Conservation (phyloP, 23 red algal species). For the Gracilaria domingensis region DNA sequence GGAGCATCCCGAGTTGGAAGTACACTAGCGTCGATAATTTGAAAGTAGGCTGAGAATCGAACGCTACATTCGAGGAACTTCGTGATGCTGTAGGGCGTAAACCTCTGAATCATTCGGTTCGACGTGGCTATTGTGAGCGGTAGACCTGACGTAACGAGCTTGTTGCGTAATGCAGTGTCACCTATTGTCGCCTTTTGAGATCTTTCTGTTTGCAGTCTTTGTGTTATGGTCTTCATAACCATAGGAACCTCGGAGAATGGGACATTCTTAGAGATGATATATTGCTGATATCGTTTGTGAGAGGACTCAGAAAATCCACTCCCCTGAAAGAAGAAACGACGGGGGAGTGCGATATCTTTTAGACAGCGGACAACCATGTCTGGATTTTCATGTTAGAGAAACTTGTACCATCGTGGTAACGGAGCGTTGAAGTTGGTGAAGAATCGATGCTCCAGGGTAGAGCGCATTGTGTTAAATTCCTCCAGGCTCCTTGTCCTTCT, state of each 20-base stretch:
- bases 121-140: background rate
- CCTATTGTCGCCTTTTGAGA: too few species aligned
- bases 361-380: background rate
- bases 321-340: background rate
- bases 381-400: background rate
- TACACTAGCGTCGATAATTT: too few species aligned
- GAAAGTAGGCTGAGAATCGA: too few species aligned
- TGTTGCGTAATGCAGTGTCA: background rate
- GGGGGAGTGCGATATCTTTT: background rate
- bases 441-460: background rate
- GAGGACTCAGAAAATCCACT: too few species aligned
- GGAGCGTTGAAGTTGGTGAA: background rate
- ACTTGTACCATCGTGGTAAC: constrained; percentile 19
- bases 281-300: too few species aligned
- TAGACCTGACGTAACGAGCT: background rate
- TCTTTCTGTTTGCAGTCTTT: background rate
- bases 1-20: too few species aligned
- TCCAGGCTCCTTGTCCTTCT: background rate
- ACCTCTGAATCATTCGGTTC: background rate
- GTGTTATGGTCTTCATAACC: background rate
- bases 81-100: too few species aligned
- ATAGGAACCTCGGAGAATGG: background rate
- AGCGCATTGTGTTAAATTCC: background rate
- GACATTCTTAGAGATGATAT: too few species aligned
- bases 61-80: too few species aligned